Evolutionary conservation across 495 filamentous ascomycete species (phyloP), one percentile per base, ranked within the genome.

Genomic region (Aspergillus hancockii): DNA sequence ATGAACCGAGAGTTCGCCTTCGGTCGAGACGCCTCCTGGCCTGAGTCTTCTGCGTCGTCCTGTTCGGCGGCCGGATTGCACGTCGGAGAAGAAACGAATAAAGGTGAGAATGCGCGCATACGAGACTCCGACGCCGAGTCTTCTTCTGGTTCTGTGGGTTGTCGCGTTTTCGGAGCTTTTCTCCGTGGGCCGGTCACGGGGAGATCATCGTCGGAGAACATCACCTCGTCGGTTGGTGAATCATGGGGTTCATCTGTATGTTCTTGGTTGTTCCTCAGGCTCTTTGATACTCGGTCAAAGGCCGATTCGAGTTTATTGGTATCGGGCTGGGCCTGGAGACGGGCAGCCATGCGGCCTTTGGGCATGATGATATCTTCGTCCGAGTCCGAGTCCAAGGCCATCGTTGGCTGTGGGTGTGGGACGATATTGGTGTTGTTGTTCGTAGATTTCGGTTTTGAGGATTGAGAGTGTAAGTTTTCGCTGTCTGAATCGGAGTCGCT

Each of bases 291-390:
- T 10, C 72, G 71, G 16, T 72, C 69, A 59, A 72, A 73, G 0
- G 75, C 80, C 55, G 70, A 76, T 45, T 62, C 69, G 3, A 41
- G 2, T 49, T 66, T 34, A 8, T 58, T 49, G 1, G 52, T 54
- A 12, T 57, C 21, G 18, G 34, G 55, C 41, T 63, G 51, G 13
- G 59, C 75, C 63, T 84, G 83, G 81, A 93, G 86, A 23, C 87
- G 79, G 16, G 86, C 79, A 55, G 90, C 90, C 62, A 94, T 79
- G 25, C 86, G 83, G 4, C 90, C 90, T 52, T 82, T 81, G 4
- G 90, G 90, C 22, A 80, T 78, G 21, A 87, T 60, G 56, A 85
- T 78, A 19, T 79, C 74, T 19, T 81, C 76, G 8, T 80, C 79
- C 10, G 83, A 80, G 8, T 77, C 78, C 25, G 78, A 74, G 45